Base-by-base conservation (phyloP, 176 grass and related monocot species). In the Miscanthus lutarioriparius region DNA sequence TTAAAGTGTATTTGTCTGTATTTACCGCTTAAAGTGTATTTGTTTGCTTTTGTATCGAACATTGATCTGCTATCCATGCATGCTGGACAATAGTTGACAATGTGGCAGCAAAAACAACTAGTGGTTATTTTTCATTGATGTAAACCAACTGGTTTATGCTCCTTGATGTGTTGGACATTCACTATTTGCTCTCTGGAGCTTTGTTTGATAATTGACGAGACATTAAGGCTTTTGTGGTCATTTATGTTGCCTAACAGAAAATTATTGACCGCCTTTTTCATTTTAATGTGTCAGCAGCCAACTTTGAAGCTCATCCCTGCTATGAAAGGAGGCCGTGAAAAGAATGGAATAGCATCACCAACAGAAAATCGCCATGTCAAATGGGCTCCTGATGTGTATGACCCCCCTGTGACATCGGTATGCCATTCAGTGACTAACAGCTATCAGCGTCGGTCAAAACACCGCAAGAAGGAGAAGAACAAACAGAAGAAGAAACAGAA, bases 311-410 rank as follows among this genome's bases (percentile, higher is more conserved):
- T 86, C 37, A 44, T 92, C 27, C 75, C 93, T 88, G 90, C 93
- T 25, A 84, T 95, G 49, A 95, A 95, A 91, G 93, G 93, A 54
- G 76, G 90, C 30, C 87, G 88, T 6, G 20, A 74, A 70, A 82
- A 84, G 51, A 88, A 90, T 88, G 90, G 90, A 23, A 41, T 87
- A 49, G 32, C 49, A 37, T 77, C 47, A 36, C 56, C 67, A 39
- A 77, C 71, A 28, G 71, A 80, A 67, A 79, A 75, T 40, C 77
- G 81, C 16, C 75, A 75, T 20, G 77, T 95, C 33, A 90, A 92
- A 84, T 95, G 93, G 92, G 87, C 88, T 4, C 82, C 86, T 14
- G 93, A 92, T 17, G 93, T 95, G 30, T 92, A 95, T 38, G 93
- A 95, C 6, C 93, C 90, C 7, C 93, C 93, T 27, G 82, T 85